These are phyloP conservation scores for Sextonia rubra DNA, from an alignment of 164 flowering plant species.

Conservation along the genomic window DNA sequence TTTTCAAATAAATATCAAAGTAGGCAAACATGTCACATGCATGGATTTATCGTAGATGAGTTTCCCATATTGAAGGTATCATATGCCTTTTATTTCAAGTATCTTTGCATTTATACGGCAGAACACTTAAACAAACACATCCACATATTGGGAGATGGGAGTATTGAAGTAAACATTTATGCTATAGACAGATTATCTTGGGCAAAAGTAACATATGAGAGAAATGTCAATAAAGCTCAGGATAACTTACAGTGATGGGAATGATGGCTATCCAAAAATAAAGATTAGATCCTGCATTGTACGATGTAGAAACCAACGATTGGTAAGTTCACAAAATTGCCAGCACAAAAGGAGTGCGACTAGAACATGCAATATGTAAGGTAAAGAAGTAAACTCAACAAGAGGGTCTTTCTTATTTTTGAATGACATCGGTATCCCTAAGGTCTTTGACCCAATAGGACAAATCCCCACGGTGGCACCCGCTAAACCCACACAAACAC, in stretches of 20 bases:
- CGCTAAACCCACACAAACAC: too few relatives aligned
- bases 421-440: too few relatives aligned
- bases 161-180: not conserved
- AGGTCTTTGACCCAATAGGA: too few relatives aligned
- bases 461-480: too few relatives aligned
- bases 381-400: not conserved
- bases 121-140: too few relatives aligned
- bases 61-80: too few relatives aligned
- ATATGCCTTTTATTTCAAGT: not conserved
- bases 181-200: not conserved
- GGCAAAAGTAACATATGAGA: not conserved
- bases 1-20: too few relatives aligned
- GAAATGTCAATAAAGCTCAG: not conserved
- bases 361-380: not conserved
- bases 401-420: not conserved
- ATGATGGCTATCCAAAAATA: constrained; percentile 98
- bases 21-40: not conserved
- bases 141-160: not conserved
- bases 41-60: too few relatives aligned
- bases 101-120: not conserved
- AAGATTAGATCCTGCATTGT: constrained; percentile 82
- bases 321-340: not conserved
- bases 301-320: not conserved
- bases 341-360: not conserved
- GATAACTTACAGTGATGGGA: constrained; percentile 73